Evolutionary conservation across 2,329 filamentous ascomycete species (phyloP), one percentile per base, ranked within the genome.

Genomic region (Paracoccidioides brasiliensis): DNA sequence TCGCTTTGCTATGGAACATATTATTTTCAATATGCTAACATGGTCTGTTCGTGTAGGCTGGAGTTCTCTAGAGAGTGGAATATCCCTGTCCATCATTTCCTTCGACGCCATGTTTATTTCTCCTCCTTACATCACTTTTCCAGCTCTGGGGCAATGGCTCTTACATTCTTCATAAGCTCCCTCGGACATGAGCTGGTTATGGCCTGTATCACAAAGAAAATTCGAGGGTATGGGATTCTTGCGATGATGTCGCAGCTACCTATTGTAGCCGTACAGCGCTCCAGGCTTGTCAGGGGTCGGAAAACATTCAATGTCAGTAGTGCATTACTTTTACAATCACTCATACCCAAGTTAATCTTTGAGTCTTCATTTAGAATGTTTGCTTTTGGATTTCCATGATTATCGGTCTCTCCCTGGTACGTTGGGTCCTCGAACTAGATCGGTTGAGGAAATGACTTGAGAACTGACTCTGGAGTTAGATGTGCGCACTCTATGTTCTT

Each of bases 51-150:
- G 30, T 22, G 9, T 51, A 68, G 89, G 90, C 85, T 97, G 68
- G 90, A 96, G 72, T 98, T 97, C 72, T 90, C 85, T 9, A 83
- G 90, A 61, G 88, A 96, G 74, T 97, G 93, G 91, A 97, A 97
- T 69, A 82, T 95, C n/a, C 91, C 91, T 46, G 91, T 96, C 5
- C 93, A 97, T 73, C 86, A 90, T 67, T 98, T 96, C 74, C 85
- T 97, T 64, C 84, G 90, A 6, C 81, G 93, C 30, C 93, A 98
- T 71, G 91, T 98, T 60, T 98, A 97, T 72, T 85, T 83, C 56
- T 90, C 90, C 1, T 86, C 85, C 10, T 79, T 87, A 8, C 82
- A 84, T 10, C 83, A 85, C 62, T 84, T 94, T 64, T 90, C 88
- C 22, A 82, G 84, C 56, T 78, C 80, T 14, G 77, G 85, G 56